These are phyloP conservation scores for Penicillium canariense DNA, from an alignment of 495 filamentous ascomycete species.

Conservation along the genomic window DNA sequence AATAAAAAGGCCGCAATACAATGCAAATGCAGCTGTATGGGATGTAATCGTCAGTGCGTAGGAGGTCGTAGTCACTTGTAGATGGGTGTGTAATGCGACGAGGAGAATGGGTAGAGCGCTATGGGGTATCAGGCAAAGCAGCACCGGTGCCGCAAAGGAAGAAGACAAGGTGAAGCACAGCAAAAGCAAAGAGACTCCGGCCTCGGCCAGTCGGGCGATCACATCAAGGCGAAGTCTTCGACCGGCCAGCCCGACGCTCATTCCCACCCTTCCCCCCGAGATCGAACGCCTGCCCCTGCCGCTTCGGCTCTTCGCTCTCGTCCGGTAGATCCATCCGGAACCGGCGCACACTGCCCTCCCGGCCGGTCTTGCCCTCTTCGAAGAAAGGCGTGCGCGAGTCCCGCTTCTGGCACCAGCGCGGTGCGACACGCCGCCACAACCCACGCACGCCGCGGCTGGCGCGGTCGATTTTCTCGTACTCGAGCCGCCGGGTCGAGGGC, in stretches of 20 bases:
- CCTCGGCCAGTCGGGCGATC: too few relatives aligned
- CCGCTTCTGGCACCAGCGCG: constrained; percentile 37
- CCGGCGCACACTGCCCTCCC: constrained; percentile 47
- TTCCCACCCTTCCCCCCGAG: not conserved
- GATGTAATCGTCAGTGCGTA: constrained; percentile 3
- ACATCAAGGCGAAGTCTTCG: constrained; percentile 11
- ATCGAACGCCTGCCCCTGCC: constrained; percentile 10
- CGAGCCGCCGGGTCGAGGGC: constrained; percentile 42
- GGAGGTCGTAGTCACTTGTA: constrained; percentile 11
- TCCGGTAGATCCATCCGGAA: constrained; percentile 49
- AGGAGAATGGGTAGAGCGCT: not conserved
- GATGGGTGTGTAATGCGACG: not conserved
- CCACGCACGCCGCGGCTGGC: constrained; percentile 46
- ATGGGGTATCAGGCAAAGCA: not conserved
- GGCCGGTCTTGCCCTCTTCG: constrained; percentile 39
- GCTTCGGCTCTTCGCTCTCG: constrained; percentile 23
- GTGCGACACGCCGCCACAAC: constrained; percentile 44
- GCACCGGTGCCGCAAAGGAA: not conserved
- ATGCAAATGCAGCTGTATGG: constrained; percentile 12
- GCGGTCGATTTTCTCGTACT: constrained; percentile 51
- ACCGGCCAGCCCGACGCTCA: constrained; percentile 21
- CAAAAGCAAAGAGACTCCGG: not conserved
- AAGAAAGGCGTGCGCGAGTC: constrained; percentile 39
- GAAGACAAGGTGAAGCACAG: not conserved
- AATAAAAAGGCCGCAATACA: constrained; percentile 7